Evolutionary conservation across 1,284 basidiomycete genomes (phyloP).

Genomic region (Austroboletus novae-zelandiae): DNA sequence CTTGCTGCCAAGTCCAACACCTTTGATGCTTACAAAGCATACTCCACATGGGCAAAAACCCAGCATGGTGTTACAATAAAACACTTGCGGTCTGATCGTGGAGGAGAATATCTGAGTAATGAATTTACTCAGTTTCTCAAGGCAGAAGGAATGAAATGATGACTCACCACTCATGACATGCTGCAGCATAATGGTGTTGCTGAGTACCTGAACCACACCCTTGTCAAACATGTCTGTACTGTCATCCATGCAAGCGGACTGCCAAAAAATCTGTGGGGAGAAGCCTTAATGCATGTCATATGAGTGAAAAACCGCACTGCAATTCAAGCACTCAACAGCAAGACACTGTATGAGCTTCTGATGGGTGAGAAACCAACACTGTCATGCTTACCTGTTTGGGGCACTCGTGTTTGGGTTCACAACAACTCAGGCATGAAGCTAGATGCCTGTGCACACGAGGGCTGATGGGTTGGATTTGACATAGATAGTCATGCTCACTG

Average conservation of each 20-base stretch:
- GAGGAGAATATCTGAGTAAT: background rate
- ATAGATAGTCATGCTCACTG: no score
- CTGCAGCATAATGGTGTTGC: constrained; percentile 2
- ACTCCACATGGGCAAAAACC: no score
- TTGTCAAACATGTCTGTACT: background rate
- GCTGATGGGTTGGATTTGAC: background rate
- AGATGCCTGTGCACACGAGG: background rate
- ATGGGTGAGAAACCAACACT: background rate
- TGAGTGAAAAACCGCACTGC: constrained; percentile 5
- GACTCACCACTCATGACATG: background rate
- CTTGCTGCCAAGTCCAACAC: background rate
- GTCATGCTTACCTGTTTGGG: background rate
- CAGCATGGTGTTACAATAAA: background rate
- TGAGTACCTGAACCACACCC: no score
- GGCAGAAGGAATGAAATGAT: background rate
- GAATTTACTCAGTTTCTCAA: no score
- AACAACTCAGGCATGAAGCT: background rate
- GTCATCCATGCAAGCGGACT: background rate
- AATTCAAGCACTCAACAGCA: background rate
- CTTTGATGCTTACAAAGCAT: no score
- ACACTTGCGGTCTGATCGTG: background rate
- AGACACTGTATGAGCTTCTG: background rate
- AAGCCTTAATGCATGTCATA: background rate
- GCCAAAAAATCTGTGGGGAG: background rate
- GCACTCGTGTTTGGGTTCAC: background rate